Base-by-base conservation (phyloP, 805 yeast genomes). In the Saturnispora sekii region DNA sequence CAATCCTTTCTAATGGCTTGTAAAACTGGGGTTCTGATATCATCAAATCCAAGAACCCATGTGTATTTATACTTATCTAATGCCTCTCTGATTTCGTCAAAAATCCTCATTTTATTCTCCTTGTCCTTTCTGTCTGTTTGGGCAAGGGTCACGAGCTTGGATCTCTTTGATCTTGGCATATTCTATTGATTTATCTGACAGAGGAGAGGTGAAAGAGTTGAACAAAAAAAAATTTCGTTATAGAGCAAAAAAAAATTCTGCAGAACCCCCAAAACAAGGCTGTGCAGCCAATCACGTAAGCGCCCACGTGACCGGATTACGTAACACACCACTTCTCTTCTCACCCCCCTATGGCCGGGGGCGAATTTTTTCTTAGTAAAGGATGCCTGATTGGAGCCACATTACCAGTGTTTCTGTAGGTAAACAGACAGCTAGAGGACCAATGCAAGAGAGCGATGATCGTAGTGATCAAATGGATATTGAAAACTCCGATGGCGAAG, bases 101-200 rank as follows among this genome's bases (percentile, higher is more conserved):
- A 93, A 54, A 90, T 79, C 57, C 90, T 74, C 55, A 79, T 90
- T 64, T 93, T 93, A 67, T 87, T 88, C 56, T 86, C 97, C 53
- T 81, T 80, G 41, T 96, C 96, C 62, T 93, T 93, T 67, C 88
- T 93, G 55, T 88, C 97, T 51, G 97, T 90, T 62, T 90, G 90
- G 33, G 99, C 93, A 56, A 93, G 73, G 11, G 97, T 85, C 49
- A 93, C 95, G 55, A 89, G 81, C 79, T 86, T 93, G 54, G 96
- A 83, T 77, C 97, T 90, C 64, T 81, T 89, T 32, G 97, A 88
- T 76, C 95, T 86, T 51, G 98, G 97, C 98, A 90, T 90, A 47
- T 54, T 28, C 10, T 10, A 10, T 32, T n/a, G 16, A 18, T 14
- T 15, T 5, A n/a, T 14, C 21, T 28, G 15, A 29, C 14, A 9